Base-by-base conservation (phyloP, 805 yeast species). In the Zygosaccharomyces lentus region DNA sequence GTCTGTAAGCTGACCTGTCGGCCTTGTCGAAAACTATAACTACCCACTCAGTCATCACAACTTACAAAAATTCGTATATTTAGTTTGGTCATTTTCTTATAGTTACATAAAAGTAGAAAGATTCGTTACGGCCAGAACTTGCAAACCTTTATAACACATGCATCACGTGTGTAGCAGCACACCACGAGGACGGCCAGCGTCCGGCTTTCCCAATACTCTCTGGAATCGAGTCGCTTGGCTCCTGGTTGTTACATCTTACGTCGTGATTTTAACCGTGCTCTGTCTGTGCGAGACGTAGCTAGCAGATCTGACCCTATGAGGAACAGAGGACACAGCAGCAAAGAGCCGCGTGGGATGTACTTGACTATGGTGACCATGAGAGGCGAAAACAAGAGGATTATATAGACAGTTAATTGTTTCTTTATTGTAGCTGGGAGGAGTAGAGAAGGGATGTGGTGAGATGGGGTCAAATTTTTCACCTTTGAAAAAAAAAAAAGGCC, bases 21-120 rank as follows among this genome's bases (percentile, higher is more conserved):
- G 77, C 65, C 58, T 77, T 78, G 62, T 86, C 95, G 63, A 71
- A 81, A 29, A 84, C 77, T 58, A 83, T 71, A 12, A 81, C 91
- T 61, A 80, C 70, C 77, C 82, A 83, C 62, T 83, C 87, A 68
- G 69, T 72, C 75, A 71, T 68, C 19, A 10, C 17, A 10, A 29
- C 21, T 10, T 15, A 10, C 19, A n/a, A 21, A 41, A 12, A 10
- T 15, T 17, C 6, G 17, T 27, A 6, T 16, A 19, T 21, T 35
- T 5, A 16, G 3, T 26, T 21, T 34, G 23, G 16, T 34, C 10
- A 16, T 32, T 30, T 29, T 13, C 19, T 25, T 41, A 41, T 9
- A 32, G 23, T 12, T 16, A 38, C 6, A 9, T 29, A 10, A 12
- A n/a, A 19, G 21, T 19, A 5, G 3, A 19, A 19, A 19, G 21